Evolutionary conservation across 805 yeast genomes (phyloP), one percentile per base, ranked within the genome.

Genomic region (Metschnikowia peoriensis): DNA sequence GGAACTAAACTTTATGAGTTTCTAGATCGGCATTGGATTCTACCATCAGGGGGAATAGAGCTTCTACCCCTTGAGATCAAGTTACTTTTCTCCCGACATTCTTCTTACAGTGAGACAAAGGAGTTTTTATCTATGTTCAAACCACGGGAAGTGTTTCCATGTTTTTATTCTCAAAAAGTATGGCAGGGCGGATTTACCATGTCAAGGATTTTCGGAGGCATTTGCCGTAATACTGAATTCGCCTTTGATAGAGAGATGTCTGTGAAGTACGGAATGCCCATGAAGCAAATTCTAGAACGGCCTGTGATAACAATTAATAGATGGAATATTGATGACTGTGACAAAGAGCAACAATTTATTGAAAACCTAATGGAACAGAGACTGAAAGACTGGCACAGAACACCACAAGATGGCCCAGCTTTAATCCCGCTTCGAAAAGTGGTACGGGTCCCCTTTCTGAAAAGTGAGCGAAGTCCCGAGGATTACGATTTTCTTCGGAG

Each of bases 51-150:
- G 2, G 63, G 70, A 1, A 50, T 55, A 2, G 65, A 63, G 17
- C 55, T 73, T 2, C 61, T 78, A 7, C 75, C 77, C 1, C 60
- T 58, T n/a, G 71, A 68, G 10, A 52, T 78, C 2, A 64, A 64
- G 44, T 66, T 75, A 14, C 59, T 75, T 7, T 79, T 72, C 56
- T 76, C 81, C 5, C 60, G 82, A 41, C 83, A 79, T 53, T 76
- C 82, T 1, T 76, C 82, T 1, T 79, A 69, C 51, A 46, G 67
- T 7, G 83, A 79, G 55, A 63, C 70, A 14, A 53, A 63, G 15
- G 50, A 66, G 9, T 70, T 79, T 11, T 59, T 79, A 1, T 54
- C 63, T 6, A 40, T 64, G 34, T 72, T 79, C 47, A 61, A 53
- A 9, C 79, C 80, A 0, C 57, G 50, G 11, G 76, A 76, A 45